A percentile compares a stretch with the other conserved stretches of the same genome.
Conservation (phyloP, 306 rosid genomes). For the Canavalia ensiformis region DNA sequence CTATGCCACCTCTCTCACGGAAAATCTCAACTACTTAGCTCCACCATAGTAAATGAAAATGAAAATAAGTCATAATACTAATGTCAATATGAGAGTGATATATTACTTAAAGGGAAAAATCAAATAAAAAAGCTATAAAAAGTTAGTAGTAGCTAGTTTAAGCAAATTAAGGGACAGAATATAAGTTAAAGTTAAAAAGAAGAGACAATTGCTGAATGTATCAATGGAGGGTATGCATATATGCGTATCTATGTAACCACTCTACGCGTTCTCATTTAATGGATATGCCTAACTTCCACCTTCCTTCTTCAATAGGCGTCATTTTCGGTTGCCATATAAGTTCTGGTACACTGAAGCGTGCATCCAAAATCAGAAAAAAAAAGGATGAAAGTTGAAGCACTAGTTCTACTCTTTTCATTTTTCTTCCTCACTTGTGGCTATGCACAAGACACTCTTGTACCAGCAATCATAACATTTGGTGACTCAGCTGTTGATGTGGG, state of each 20-base stretch:
- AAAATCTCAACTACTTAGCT: slow-evolving; percentile 52
- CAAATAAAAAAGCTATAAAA: background rate
- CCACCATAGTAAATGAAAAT: slow-evolving; percentile 40
- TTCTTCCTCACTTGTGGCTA: slow-evolving; percentile 47
- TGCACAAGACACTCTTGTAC: slow-evolving; percentile 88
- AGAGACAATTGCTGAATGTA: slow-evolving; percentile 9
- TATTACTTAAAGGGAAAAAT: background rate
- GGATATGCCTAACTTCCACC: slow-evolving; percentile 71
- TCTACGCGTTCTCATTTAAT: slow-evolving; percentile 62
- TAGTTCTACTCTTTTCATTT: slow-evolving; percentile 58
- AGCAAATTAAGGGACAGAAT: background rate
- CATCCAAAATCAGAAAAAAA: slow-evolving; percentile 49
- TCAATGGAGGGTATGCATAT: slow-evolving; percentile 33
- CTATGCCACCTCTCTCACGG: slow-evolving; percentile 30
- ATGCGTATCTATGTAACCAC: slow-evolving; percentile 34
- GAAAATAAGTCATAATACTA: slow-evolving; percentile 30
- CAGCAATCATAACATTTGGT: slow-evolving; percentile 88
- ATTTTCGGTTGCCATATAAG: slow-evolving; percentile 53
- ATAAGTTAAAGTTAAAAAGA: background rate
- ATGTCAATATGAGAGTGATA: background rate
- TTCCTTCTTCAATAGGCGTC: slow-evolving; percentile 63
- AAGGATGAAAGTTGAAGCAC: slow-evolving; percentile 46
- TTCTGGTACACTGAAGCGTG: slow-evolving; percentile 15
- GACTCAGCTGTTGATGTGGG: slow-evolving; percentile 96
- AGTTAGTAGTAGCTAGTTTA: background rate